Evolutionary conservation across 148 eudicot genomes (phyloP).

Genomic region (Vaccinium darrowii): DNA sequence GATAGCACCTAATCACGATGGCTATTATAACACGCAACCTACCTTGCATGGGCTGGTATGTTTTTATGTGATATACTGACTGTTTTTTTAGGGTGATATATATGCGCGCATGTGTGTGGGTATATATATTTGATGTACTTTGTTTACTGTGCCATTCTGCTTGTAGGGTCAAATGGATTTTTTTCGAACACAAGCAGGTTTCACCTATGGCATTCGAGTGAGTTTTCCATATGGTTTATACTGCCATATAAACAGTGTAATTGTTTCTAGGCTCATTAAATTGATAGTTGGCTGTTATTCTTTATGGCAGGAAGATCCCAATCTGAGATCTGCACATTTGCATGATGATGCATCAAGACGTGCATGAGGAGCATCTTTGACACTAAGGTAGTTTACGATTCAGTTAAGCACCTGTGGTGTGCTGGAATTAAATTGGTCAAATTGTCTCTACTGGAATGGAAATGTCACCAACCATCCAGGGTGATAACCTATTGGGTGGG

Average conservation of each 20-base stretch:
- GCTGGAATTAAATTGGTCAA: conserved; percentile 1
- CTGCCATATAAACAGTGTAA: not conserved
- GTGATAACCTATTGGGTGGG: not conserved
- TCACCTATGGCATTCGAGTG: conserved; percentile 77
- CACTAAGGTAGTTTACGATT: conserved; percentile 7
- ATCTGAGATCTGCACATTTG: conserved; percentile 72
- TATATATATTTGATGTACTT: not conserved
- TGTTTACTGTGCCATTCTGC: conserved; percentile 6
- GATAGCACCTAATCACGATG: conserved; percentile 75
- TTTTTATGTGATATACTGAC: not conserved
- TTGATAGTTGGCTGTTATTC: not conserved
- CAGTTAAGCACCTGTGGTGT: not conserved
- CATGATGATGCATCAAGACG: conserved; percentile 78
- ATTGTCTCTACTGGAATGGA: not conserved
- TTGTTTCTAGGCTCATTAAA: not conserved
- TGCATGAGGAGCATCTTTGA: conserved; percentile 37
- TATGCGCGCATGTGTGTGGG: not conserved
- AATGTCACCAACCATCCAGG: not conserved
- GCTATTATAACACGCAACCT: conserved; percentile 69
- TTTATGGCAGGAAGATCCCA: conserved; percentile 72
- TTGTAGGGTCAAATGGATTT: conserved; percentile 94
- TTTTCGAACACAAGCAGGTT: conserved; percentile 63
- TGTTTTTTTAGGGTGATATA: not conserved
- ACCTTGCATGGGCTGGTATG: conserved; percentile 79
- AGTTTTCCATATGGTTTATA: conserved; percentile 27